Conservation (phyloP, 768 basidiomycete genomes). For the Pulveroboletus sp. region DNA sequence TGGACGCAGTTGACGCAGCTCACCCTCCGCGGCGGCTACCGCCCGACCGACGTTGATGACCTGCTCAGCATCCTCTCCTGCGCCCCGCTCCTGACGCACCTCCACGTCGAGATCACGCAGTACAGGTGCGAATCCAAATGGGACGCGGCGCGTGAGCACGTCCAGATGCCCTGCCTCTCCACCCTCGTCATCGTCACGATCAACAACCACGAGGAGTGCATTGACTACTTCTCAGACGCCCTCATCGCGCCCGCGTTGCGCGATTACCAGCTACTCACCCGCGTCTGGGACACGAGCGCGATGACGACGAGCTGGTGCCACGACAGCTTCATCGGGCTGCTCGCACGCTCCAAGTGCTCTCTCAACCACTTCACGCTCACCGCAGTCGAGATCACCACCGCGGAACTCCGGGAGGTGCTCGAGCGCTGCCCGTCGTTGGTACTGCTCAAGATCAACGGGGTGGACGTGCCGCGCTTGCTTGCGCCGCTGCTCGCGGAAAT, state of each 20-base stretch:
- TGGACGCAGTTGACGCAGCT: slow-evolving; percentile 33
- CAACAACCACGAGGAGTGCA: slow-evolving; percentile 27
- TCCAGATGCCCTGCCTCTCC: slow-evolving; percentile 28
- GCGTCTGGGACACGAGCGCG: slow-evolving; percentile 30
- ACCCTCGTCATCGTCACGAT: slow-evolving; percentile 32
- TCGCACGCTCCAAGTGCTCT: slow-evolving; percentile 26
- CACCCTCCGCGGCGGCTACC: slow-evolving; percentile 30
- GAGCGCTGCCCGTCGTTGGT: slow-evolving; percentile 30
- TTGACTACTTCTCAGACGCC: slow-evolving; percentile 24
- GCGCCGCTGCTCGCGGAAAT: slow-evolving; percentile 26
- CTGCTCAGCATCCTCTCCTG: slow-evolving; percentile 24
- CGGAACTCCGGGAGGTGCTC: slow-evolving; percentile 22
- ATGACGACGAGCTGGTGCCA: slow-evolving; percentile 30
- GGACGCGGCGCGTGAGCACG: slow-evolving; percentile 19
- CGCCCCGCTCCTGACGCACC: slow-evolving; percentile 26
- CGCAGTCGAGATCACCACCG: slow-evolving; percentile 21
- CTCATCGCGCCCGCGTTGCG: slow-evolving; percentile 22
- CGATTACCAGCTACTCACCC: slow-evolving; percentile 31
- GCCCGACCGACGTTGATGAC: slow-evolving; percentile 23
- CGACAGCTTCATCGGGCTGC: slow-evolving; percentile 25
- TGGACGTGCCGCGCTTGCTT: slow-evolving; percentile 18
- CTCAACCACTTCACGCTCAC: slow-evolving; percentile 31
- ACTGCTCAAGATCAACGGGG: slow-evolving; percentile 27
- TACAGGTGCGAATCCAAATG: slow-evolving; percentile 29
- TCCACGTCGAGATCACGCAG: slow-evolving; percentile 32